Evolutionary conservation across 768 basidiomycete genomes (phyloP).

Genomic region (Dioszegia aurantiaca): DNA sequence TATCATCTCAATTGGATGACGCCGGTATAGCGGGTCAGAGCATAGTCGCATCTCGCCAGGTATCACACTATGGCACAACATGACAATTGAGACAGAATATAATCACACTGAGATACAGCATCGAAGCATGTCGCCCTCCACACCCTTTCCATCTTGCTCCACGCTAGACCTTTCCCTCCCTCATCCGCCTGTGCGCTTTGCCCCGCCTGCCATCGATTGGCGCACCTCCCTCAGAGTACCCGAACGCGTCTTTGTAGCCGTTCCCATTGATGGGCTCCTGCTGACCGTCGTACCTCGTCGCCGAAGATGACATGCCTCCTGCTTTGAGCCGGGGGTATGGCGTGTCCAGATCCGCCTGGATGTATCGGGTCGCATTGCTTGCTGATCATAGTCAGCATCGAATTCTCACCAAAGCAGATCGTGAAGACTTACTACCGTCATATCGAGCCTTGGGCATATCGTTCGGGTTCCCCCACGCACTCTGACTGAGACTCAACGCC

Average conservation of each 20-base stretch:
- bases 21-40: too few relatives aligned
- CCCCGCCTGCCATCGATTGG: conserved; percentile 26
- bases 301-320: conserved; percentile 27
- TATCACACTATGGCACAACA: too few relatives aligned
- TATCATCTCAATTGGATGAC: too few relatives aligned
- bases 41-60: too few relatives aligned
- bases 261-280: conserved; percentile 20
- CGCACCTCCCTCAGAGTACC: conserved; percentile 18
- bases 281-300: conserved; percentile 29
- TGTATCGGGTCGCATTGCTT: conserved; percentile 4
- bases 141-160: not conserved
- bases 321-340: conserved; percentile 32
- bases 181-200: conserved; percentile 15
- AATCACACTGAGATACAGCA: too few relatives aligned
- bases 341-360: conserved; percentile 43
- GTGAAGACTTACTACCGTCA: conserved; percentile 38
- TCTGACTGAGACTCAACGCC: conserved; percentile 7
- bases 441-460: conserved; percentile 34
- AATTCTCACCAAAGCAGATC: not conserved
- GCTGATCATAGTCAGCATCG: conserved; percentile 1
- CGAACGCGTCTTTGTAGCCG: conserved; percentile 20
- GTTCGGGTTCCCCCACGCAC: conserved; percentile 26
- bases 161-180: conserved; percentile 23
- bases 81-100: too few relatives aligned
- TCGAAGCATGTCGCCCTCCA: not conserved